A percentile compares a stretch with the other conserved stretches of the same genome.
phyloP scores from a whole-genome alignment of 768 basidiomycete species.

The Neoboletus subvelutipes region DNA sequence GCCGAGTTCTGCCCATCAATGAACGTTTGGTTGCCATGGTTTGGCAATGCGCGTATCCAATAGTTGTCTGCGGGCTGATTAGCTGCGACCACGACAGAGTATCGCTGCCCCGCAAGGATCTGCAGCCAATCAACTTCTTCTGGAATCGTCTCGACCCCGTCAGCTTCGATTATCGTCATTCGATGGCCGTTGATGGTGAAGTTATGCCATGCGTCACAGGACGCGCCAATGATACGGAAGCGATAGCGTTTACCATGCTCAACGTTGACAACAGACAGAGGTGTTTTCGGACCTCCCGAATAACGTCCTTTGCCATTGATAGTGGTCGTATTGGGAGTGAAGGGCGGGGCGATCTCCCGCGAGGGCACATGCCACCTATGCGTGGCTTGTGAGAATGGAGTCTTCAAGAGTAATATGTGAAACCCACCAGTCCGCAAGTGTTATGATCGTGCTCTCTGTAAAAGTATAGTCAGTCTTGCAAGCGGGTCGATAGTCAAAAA shows the following conservation, averaged over 20 bases:
- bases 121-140: constrained; percentile 41
- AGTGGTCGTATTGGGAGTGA: constrained; percentile 37
- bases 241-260: constrained; percentile 40
- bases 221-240: constrained; percentile 37
- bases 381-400: neutral
- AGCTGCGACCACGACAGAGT: constrained; percentile 42
- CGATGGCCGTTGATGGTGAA: constrained; percentile 36
- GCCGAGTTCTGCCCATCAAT: constrained; percentile 37
- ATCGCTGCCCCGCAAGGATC: constrained; percentile 44
- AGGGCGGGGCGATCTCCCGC: constrained; percentile 19
- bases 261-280: constrained; percentile 41
- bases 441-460: constrained; percentile 43
- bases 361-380: constrained; percentile 31
- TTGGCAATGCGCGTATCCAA: constrained; percentile 40
- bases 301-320: constrained; percentile 48
- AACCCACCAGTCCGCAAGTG: constrained; percentile 45
- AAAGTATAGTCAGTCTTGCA: neutral
- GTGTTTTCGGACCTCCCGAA: constrained; percentile 30
- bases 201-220: constrained; percentile 33
- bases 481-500: neutral
- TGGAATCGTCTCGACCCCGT: constrained; percentile 37
- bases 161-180: constrained; percentile 45
- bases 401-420: neutral
- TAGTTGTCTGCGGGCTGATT: constrained; percentile 41
- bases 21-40: constrained; percentile 33